phyloP scores from a whole-genome alignment of 2,329 filamentous ascomycete genomes.

The Venturia nashicola region DNA sequence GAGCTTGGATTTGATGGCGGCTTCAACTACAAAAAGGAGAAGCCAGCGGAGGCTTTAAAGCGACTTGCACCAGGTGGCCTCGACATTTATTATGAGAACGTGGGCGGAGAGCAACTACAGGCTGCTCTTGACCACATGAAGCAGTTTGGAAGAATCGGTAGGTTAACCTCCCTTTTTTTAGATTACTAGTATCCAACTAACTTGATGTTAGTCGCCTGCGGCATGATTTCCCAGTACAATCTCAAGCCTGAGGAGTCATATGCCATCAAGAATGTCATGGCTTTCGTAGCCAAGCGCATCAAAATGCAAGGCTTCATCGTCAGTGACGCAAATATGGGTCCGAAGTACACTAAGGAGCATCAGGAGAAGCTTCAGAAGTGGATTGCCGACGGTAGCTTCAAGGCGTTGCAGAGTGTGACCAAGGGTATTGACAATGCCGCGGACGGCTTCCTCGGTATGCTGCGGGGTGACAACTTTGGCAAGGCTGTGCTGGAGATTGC shows the following conservation, averaged over 20 bases:
- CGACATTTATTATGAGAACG: conserved; percentile 77
- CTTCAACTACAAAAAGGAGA: conserved; percentile 86
- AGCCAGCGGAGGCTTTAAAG: conserved; percentile 51
- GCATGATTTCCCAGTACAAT: conserved; percentile 73
- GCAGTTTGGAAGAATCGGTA: conserved; percentile 50
- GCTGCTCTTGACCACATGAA: conserved; percentile 56
- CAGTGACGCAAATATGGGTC: conserved; percentile 49
- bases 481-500: conserved; percentile 67
- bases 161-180: conserved; percentile 12
- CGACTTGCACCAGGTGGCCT: conserved; percentile 65
- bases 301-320: conserved; percentile 70
- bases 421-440: conserved; percentile 66
- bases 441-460: conserved; percentile 62
- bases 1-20: conserved; percentile 60
- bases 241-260: conserved; percentile 42
- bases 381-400: conserved; percentile 64
- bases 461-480: conserved; percentile 71
- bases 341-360: conserved; percentile 56
- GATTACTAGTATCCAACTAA: neutral
- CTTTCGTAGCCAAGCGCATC: conserved; percentile 56
- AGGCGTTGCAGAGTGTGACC: conserved; percentile 55
- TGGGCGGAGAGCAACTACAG: conserved; percentile 62
- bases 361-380: conserved; percentile 64
- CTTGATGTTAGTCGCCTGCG: conserved; percentile 30
- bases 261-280: conserved; percentile 53